phyloP scores from a whole-genome alignment of 495 filamentous ascomycete species.

The Lasiosphaeria ovina region DNA sequence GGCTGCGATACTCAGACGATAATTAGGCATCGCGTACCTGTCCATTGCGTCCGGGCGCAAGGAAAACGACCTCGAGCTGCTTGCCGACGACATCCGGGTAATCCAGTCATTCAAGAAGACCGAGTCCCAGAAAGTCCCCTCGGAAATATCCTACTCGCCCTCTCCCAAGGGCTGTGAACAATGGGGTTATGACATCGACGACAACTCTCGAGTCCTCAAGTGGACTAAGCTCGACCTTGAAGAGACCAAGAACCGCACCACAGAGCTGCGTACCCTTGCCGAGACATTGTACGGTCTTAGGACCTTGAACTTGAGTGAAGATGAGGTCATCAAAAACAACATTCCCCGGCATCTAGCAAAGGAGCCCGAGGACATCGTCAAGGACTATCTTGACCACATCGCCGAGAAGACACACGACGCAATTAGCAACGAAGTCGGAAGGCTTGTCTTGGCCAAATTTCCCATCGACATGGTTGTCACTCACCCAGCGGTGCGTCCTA shows the following conservation, averaged over 20 bases:
- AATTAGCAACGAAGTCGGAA: conserved; percentile 15
- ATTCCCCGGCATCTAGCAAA: conserved; percentile 32
- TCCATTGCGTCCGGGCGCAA: conserved; percentile 15
- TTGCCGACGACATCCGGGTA: conserved; percentile 24
- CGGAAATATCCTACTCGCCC: conserved; percentile 30
- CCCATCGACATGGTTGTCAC: conserved; percentile 35
- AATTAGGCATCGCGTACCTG: conserved; percentile 17
- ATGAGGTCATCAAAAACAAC: conserved; percentile 20
- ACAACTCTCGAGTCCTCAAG: conserved; percentile 28
- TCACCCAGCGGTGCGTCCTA: conserved; percentile 32
- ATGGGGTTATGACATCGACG: conserved; percentile 36
- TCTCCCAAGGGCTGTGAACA: conserved; percentile 24
- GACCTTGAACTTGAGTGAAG: conserved; percentile 16
- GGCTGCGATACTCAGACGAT: not conserved
- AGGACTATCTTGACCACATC: conserved; percentile 31
- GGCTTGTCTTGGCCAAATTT: conserved; percentile 16
- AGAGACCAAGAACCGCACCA: conserved; percentile 11
- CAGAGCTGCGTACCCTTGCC: conserved; percentile 18
- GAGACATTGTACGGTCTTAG: conserved; percentile 23
- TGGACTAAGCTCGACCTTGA: conserved; percentile 37
- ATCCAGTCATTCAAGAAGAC: conserved; percentile 26
- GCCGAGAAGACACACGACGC: conserved; percentile 23
- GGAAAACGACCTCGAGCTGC: conserved; percentile 14
- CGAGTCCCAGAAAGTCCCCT: conserved; percentile 29
- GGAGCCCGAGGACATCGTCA: conserved; percentile 32